Base-by-base conservation (phyloP, 2,329 filamentous ascomycete species). In the Fusarium nematophilum region DNA sequence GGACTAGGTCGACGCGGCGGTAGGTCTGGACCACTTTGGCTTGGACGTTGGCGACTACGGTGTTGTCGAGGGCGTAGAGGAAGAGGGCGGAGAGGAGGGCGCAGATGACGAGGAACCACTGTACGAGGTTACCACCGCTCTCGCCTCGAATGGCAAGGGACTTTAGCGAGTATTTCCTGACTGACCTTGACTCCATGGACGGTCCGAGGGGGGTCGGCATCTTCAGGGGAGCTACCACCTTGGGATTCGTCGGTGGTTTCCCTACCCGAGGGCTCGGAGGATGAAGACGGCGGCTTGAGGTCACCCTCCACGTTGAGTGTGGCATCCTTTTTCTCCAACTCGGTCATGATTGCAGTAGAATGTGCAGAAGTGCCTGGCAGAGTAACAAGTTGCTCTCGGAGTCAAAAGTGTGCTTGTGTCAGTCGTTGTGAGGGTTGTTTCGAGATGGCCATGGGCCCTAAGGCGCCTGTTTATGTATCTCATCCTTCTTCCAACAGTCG, bases 1-100 rank as follows among this genome's bases (percentile, higher is more conserved):
- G 43, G 3, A 66, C 44, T 0, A 59, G 45, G 1, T 61, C 62
- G 6, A 66, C 55, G 5, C 54, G 36, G 11, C 46, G 15, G 2
- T 56, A 56, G 0, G 62, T 48, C 2, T 59, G 53, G 0, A 64
- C 26, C 4, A 66, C 59, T 15, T 62, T 57, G 0, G 56, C 52
- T 26, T 66, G 64, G 2, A 66, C 54, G 17, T 63, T 59, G 38
- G 64, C 64, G 7, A 64, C 62, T 6, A 67, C 59, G 1, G 61
- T 67, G 21, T 62, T 65, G 37, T 67, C 65, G 3, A 56, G 25
- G 3, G 53, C 53, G 17, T 56, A 56, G 39, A 56, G 53, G 0
- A 56, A 56, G 5, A 56, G 13, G 11, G 53, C 53, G 1, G 53
- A 52, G 4, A 56, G 29, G 3, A 56, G 48, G 0, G 53, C 53